These are phyloP conservation scores for Pisolithus tinctorius DNA, from an alignment of 768 basidiomycete genomes.

Conservation along the genomic window DNA sequence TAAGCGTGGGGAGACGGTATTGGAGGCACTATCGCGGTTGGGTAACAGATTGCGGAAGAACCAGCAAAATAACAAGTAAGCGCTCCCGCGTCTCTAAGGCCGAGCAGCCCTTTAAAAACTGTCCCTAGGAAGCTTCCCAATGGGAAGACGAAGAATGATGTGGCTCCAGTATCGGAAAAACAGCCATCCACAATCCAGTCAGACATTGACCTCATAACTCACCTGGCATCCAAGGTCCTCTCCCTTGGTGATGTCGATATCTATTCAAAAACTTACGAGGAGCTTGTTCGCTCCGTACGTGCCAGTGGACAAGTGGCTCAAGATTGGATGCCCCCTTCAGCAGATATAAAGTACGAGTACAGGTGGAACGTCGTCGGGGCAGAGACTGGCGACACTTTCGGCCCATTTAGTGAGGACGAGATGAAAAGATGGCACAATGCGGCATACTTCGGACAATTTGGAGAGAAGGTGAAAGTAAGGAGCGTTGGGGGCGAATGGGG, in stretches of 20 bases:
- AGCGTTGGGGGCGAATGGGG: conserved; percentile 65
- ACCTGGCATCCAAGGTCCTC: conserved; percentile 85
- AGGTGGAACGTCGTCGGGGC: conserved; percentile 61
- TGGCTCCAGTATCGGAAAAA: conserved; percentile 49
- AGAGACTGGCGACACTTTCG: conserved; percentile 53
- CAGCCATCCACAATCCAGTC: conserved; percentile 27
- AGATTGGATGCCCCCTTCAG: conserved; percentile 71
- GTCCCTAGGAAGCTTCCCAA: conserved; percentile 23
- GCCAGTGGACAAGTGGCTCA: conserved; percentile 61
- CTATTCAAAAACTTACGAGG: conserved; percentile 82
- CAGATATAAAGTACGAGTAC: conserved; percentile 74
- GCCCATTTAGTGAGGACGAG: conserved; percentile 76
- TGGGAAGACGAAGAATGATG: conserved; percentile 25
- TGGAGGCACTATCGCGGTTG: conserved; percentile 83
- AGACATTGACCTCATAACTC: conserved; percentile 75
- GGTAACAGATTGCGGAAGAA: conserved; percentile 59
- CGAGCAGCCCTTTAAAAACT: conserved; percentile 1
- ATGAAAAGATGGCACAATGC: conserved; percentile 77
- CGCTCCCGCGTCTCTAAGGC: not conserved
- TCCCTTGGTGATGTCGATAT: conserved; percentile 80
- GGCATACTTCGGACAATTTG: conserved; percentile 69
- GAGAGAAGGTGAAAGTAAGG: conserved; percentile 75
- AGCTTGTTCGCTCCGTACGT: conserved; percentile 71
- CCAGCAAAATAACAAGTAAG: conserved; percentile 19
- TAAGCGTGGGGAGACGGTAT: conserved; percentile 84